Percentiles rank a stretch among this genome's conserved stretches.
These are phyloP conservation scores for Ballota nigra DNA, from an alignment of 257 asterid genomes.

Conservation along the genomic window DNA sequence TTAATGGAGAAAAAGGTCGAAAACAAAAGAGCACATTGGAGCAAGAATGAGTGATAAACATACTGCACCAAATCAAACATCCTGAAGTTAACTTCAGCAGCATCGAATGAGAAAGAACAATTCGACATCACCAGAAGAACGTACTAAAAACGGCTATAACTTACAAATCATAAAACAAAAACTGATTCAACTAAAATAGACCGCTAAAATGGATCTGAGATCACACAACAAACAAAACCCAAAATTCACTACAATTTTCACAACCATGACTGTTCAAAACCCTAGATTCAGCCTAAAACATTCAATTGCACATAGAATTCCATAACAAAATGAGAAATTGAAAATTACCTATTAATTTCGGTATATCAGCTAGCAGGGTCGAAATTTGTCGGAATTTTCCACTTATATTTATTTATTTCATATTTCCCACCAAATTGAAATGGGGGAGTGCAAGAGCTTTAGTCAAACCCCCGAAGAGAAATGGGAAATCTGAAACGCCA, in stretches of 20 bases:
- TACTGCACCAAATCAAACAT: slow-evolving; percentile 11
- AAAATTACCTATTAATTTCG: slow-evolving; percentile 24
- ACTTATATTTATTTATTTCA: slow-evolving; percentile 1
- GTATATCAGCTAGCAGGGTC: slow-evolving; percentile 24
- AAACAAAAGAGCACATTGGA: neutral
- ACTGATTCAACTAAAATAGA: slow-evolving; percentile 9
- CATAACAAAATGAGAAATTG: neutral
- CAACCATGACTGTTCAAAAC: slow-evolving; percentile 30
- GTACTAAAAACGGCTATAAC: slow-evolving; percentile 5
- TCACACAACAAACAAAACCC: slow-evolving; percentile 18
- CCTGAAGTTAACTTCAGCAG: slow-evolving; percentile 10
- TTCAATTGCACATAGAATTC: slow-evolving; percentile 13
- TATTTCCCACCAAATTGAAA: slow-evolving; percentile 44
- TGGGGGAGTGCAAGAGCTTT: slow-evolving; percentile 30
- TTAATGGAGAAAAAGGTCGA: neutral
- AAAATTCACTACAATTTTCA: slow-evolving; percentile 23
- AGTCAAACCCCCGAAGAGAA: slow-evolving; percentile 45
- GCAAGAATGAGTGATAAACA: neutral
- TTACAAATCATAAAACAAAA: slow-evolving; percentile 20
- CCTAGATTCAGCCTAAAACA: slow-evolving; percentile 34
- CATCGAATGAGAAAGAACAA: slow-evolving; percentile 1
- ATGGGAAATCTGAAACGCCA: slow-evolving; percentile 36
- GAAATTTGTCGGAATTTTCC: slow-evolving; percentile 21
- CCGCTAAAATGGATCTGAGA: slow-evolving; percentile 47
- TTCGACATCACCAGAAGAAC: neutral